phyloP scores from a whole-genome alignment of 2,329 filamentous ascomycete genomes.

The Cryphonectria carpinicola region DNA sequence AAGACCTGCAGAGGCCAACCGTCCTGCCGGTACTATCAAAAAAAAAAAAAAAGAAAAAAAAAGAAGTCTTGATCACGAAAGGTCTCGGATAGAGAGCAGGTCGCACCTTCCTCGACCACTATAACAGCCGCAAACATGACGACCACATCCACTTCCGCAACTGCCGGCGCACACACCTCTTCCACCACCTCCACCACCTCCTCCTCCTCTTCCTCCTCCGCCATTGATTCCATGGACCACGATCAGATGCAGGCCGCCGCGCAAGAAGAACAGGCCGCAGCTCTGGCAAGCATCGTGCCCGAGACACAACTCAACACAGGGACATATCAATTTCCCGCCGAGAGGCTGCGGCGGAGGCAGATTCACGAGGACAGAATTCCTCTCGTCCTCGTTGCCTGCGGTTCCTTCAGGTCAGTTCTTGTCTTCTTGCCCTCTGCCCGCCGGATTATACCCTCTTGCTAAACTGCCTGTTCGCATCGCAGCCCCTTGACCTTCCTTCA shows the following conservation, averaged over 20 bases:
- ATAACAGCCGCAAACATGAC: neutral
- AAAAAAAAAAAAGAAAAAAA: too few species aligned
- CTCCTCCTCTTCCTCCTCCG: neutral
- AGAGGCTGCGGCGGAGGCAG: slow-evolving; percentile 35
- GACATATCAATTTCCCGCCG: slow-evolving; percentile 36
- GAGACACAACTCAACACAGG: slow-evolving; percentile 27
- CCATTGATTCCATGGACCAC: slow-evolving; percentile 15
- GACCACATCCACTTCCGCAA: neutral
- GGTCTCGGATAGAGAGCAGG: neutral
- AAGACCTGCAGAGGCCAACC: neutral
- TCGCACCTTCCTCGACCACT: neutral
- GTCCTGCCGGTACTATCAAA: neutral
- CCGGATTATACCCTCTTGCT: slow-evolving; percentile 7
- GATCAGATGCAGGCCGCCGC: slow-evolving; percentile 1
- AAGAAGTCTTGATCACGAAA: neutral
- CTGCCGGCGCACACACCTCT: slow-evolving; percentile 6
- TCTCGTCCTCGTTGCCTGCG: slow-evolving; percentile 42
- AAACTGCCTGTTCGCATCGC: slow-evolving; percentile 3
- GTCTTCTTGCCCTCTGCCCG: neutral
- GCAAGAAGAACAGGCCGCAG: slow-evolving; percentile 11
- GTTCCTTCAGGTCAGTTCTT: slow-evolving; percentile 39
- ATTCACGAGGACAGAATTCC: slow-evolving; percentile 37
- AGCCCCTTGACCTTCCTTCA: slow-evolving; percentile 39
- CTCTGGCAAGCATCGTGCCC: slow-evolving; percentile 23
- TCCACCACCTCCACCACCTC: neutral